Evolutionary conservation across 2,329 filamentous ascomycete species (phyloP).

Genomic region (Pseudocercospora eumusae): DNA sequence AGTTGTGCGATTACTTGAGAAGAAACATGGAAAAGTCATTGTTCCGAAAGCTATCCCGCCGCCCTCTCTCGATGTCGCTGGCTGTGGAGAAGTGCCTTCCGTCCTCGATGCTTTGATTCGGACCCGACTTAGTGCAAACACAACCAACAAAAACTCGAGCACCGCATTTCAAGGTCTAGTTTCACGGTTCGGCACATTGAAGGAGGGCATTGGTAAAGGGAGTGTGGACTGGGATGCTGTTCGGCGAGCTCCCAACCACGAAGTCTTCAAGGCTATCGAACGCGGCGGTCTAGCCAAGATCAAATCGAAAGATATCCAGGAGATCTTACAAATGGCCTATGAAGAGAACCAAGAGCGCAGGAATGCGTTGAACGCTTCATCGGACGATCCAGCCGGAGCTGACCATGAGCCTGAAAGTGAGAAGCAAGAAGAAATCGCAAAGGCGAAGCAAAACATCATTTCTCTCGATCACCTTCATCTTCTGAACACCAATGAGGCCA

Average conservation of each 20-base stretch:
- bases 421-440: slow-evolving; percentile 60
- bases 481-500: slow-evolving; percentile 58
- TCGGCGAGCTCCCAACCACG: slow-evolving; percentile 57
- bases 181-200: slow-evolving; percentile 62
- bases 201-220: slow-evolving; percentile 65
- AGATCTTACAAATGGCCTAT: slow-evolving; percentile 70
- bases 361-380: slow-evolving; percentile 50
- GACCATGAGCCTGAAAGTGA: slow-evolving; percentile 51
- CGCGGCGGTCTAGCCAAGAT: slow-evolving; percentile 68
- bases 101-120: slow-evolving; percentile 65
- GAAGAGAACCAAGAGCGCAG: slow-evolving; percentile 64
- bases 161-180: slow-evolving; percentile 67
- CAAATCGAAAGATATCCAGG: slow-evolving; percentile 73
- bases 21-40: slow-evolving; percentile 64
- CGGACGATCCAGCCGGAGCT: slow-evolving; percentile 40
- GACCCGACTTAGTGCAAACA: slow-evolving; percentile 63
- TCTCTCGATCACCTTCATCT: slow-evolving; percentile 64
- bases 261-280: slow-evolving; percentile 70
- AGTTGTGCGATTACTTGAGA: slow-evolving; percentile 65
- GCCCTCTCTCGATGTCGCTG: slow-evolving; percentile 70
- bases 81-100: slow-evolving; percentile 67
- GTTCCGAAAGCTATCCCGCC: slow-evolving; percentile 67
- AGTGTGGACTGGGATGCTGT: slow-evolving; percentile 77
- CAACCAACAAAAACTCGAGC: slow-evolving; percentile 62
- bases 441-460: slow-evolving; percentile 60